Conservation (phyloP, 148 eudicot genomes). For the Nepenthes mirabilis region DNA sequence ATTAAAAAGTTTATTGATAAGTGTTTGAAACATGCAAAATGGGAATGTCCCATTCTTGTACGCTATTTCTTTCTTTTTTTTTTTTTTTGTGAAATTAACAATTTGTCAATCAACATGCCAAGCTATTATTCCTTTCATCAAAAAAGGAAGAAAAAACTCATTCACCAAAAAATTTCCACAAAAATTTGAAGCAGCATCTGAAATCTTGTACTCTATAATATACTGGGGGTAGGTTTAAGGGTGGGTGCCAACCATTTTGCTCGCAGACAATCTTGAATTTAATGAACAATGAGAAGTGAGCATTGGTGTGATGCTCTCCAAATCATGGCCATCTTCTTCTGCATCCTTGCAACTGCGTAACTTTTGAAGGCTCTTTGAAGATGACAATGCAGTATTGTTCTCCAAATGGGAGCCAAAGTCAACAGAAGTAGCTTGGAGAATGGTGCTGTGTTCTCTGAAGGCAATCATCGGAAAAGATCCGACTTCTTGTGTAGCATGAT, state of each 20-base stretch:
- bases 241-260: constrained; percentile 19
- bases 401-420: constrained; percentile 14
- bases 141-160: too few species aligned
- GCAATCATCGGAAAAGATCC: constrained; percentile 12
- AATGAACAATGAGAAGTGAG: constrained; percentile 22
- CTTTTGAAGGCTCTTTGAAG: constrained; percentile 15
- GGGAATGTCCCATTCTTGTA: too few species aligned
- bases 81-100: too few species aligned
- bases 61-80: too few species aligned
- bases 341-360: constrained; percentile 9
- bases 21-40: too few species aligned
- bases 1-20: too few species aligned
- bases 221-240: background rate
- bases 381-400: constrained; percentile 11
- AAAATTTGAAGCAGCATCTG: background rate
- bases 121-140: too few species aligned
- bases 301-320: constrained; percentile 7
- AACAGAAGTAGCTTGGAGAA: constrained; percentile 28
- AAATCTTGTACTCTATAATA: background rate
- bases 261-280: constrained; percentile 17
- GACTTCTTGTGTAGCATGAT: constrained; percentile 4
- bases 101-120: too few species aligned
- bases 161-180: too few species aligned
- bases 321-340: constrained; percentile 14
- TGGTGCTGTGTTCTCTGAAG: constrained; percentile 14